Evolutionary conservation across 768 basidiomycete genomes (phyloP).

Genomic region (Jaapia argillacea): DNA sequence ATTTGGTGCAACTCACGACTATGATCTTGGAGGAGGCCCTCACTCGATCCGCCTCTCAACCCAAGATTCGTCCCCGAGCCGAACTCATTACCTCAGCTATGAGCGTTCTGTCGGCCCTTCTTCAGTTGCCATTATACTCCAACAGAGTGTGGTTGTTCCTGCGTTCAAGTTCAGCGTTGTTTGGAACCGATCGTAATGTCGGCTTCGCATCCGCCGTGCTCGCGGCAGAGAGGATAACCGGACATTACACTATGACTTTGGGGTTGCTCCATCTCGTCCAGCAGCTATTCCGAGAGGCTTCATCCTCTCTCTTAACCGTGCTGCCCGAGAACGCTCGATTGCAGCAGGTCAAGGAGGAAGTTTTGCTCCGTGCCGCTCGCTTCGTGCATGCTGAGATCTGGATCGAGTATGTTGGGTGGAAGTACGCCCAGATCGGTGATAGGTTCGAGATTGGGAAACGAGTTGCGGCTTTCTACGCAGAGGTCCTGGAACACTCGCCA

Average conservation of each 20-base stretch:
- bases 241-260: slow-evolving; percentile 76
- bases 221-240: slow-evolving; percentile 57
- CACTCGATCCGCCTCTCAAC: slow-evolving; percentile 34
- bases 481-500: slow-evolving; percentile 54
- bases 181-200: slow-evolving; percentile 48
- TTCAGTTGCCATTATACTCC: slow-evolving; percentile 67
- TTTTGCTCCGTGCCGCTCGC: slow-evolving; percentile 62
- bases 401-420: slow-evolving; percentile 81
- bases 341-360: slow-evolving; percentile 74
- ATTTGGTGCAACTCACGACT: slow-evolving; percentile 71
- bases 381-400: slow-evolving; percentile 86
- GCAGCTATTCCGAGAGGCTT: slow-evolving; percentile 66
- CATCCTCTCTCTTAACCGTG: slow-evolving; percentile 35
- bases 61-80: slow-evolving; percentile 33
- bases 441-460: slow-evolving; percentile 74
- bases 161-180: slow-evolving; percentile 67
- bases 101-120: slow-evolving; percentile 69
- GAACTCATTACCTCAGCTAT: slow-evolving; percentile 73
- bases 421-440: slow-evolving; percentile 72
- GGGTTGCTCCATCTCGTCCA: slow-evolving; percentile 70
- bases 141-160: slow-evolving; percentile 84
- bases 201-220: slow-evolving; percentile 60
- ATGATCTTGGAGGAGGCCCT: slow-evolving; percentile 76
- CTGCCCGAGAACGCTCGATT: slow-evolving; percentile 48
- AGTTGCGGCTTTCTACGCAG: slow-evolving; percentile 55